Percentiles rank a stretch among this genome's conserved stretches.
Conservation (phyloP, 2,329 filamentous ascomycete species). For the Fusarium vanettenii region DNA sequence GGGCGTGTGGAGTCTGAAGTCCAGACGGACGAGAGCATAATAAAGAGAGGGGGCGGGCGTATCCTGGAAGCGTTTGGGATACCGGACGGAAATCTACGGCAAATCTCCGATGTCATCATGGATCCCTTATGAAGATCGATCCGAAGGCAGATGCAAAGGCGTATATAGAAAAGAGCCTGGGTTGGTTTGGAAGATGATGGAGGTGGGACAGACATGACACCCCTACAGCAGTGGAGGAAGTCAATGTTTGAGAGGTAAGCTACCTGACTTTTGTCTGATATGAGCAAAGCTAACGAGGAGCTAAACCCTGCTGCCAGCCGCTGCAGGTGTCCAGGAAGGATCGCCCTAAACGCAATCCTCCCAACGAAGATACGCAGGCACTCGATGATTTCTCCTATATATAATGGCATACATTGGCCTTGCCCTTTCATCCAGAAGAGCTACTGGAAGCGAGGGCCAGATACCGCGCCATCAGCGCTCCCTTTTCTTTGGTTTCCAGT, state of each 20-base stretch:
- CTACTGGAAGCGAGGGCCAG: background rate
- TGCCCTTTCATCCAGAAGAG: background rate
- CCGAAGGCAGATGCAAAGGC: background rate
- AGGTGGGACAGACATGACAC: too few species aligned
- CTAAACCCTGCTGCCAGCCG: background rate
- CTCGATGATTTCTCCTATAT: background rate
- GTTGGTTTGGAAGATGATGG: background rate
- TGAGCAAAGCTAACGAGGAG: background rate
- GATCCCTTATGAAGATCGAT: background rate
- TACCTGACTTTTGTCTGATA: background rate
- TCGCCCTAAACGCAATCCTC: background rate
- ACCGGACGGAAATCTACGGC: background rate
- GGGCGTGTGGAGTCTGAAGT: background rate
- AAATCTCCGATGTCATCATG: background rate
- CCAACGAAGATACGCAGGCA: background rate
- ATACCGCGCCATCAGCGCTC: background rate
- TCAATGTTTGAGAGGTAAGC: background rate
- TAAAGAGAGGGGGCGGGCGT: background rate
- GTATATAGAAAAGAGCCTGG: background rate
- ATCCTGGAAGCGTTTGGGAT: background rate
- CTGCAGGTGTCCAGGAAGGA: background rate
- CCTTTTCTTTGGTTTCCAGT: background rate
- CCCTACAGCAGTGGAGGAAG: too few species aligned
- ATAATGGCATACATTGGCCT: background rate
- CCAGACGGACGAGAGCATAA: background rate